phyloP scores from a whole-genome alignment of 768 basidiomycete species.

The Tulasnella sp. region DNA sequence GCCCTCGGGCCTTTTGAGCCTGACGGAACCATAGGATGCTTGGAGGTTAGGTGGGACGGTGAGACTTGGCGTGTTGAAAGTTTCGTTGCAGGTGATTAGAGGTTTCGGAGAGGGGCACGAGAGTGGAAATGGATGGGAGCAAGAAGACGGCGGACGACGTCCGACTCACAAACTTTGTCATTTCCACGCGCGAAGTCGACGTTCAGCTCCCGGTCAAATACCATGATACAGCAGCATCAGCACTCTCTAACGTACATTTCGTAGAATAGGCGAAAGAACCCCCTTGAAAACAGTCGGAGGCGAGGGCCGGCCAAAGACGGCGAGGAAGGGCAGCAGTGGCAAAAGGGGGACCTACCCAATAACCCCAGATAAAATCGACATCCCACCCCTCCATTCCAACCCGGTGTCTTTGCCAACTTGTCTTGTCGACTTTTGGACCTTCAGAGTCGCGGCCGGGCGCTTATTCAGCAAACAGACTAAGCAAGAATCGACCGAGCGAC shows the following conservation, averaged over 20 bases:
- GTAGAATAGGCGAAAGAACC: background rate
- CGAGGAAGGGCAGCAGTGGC: background rate
- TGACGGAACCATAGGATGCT: slow-evolving; percentile 12
- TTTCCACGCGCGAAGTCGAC: slow-evolving; percentile 20
- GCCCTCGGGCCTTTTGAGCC: slow-evolving; percentile 19
- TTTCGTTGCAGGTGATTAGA: slow-evolving; percentile 6
- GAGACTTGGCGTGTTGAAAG: background rate
- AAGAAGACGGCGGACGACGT: slow-evolving; percentile 12
- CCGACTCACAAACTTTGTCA: slow-evolving; percentile 18
- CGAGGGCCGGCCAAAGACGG: background rate
- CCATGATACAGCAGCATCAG: slow-evolving; percentile 9
- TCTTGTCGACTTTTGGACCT: background rate
- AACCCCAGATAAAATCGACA: background rate
- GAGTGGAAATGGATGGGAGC: background rate
- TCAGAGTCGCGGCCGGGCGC: background rate
- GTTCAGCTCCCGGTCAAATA: slow-evolving; percentile 7
- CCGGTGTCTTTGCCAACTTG: background rate
- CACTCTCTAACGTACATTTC: slow-evolving; percentile 9
- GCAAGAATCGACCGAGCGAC: background rate
- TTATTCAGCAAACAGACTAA: background rate
- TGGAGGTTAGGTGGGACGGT: background rate
- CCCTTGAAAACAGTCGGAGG: background rate
- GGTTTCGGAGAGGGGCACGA: background rate
- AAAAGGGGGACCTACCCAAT: background rate
- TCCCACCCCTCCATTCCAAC: background rate